phyloP scores from a whole-genome alignment of 2,329 filamentous ascomycete species.

The Aspergillus fijiensis region DNA sequence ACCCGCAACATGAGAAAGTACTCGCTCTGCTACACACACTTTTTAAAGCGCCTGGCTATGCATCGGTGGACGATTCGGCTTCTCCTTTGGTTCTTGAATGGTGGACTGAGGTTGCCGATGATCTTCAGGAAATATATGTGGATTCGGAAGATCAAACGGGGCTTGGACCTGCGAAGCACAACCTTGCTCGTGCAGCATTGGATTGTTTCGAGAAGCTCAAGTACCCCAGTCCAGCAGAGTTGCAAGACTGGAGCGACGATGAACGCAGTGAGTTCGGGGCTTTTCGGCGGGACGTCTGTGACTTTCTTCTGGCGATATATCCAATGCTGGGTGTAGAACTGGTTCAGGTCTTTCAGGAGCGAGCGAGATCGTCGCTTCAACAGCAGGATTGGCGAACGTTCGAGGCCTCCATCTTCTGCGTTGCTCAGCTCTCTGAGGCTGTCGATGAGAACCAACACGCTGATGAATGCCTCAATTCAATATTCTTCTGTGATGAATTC shows the following conservation, averaged over 20 bases:
- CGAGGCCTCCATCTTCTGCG: constrained; percentile 46
- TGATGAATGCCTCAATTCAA: constrained; percentile 41
- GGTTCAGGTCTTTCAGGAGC: constrained; percentile 43
- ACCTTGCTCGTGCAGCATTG: constrained; percentile 41
- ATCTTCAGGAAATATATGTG: constrained; percentile 34
- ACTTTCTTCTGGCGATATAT: constrained; percentile 47
- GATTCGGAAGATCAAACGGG: constrained; percentile 27
- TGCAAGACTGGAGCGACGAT: constrained; percentile 44
- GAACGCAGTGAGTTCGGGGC: constrained; percentile 44
- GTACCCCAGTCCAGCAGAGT: constrained; percentile 36
- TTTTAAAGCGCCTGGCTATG: constrained; percentile 42
- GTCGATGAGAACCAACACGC: constrained; percentile 46
- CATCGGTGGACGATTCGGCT: constrained; percentile 41
- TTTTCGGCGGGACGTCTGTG: constrained; percentile 47
- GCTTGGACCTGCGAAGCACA: constrained; percentile 35
- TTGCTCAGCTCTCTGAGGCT: constrained; percentile 46
- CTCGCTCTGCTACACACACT: constrained; percentile 39
- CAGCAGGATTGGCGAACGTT: constrained; percentile 43
- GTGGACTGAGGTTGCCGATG: constrained; percentile 44
- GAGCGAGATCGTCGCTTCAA: constrained; percentile 33
- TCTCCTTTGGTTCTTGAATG: constrained; percentile 42
- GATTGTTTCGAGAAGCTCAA: constrained; percentile 45
- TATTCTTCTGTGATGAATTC: constrained; percentile 42
- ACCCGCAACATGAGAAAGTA: constrained; percentile 34
- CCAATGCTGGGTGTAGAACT: constrained; percentile 44